These are phyloP conservation scores for Heliamphora exappendiculata DNA, from an alignment of 148 eudicot genomes.

Conservation along the genomic window DNA sequence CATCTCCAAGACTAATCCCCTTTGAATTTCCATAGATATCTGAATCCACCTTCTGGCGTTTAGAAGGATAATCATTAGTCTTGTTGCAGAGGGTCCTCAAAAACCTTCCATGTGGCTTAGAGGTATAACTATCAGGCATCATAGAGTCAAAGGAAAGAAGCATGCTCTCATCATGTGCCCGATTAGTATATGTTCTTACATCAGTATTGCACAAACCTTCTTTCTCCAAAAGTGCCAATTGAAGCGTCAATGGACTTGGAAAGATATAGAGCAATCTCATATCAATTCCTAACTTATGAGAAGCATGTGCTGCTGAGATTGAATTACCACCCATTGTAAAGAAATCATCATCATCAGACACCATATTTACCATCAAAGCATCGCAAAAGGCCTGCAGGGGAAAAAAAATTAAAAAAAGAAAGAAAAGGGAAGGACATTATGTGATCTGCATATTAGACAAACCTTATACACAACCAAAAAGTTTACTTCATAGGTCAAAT, in stretches of 20 bases:
- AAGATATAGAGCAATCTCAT: slow-evolving; percentile 70
- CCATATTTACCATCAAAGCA: slow-evolving; percentile 50
- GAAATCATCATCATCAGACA: slow-evolving; percentile 60
- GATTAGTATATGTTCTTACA: slow-evolving; percentile 15
- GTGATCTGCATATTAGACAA: not conserved
- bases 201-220: slow-evolving; percentile 20
- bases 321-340: slow-evolving; percentile 86
- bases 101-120: slow-evolving; percentile 25
- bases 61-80: slow-evolving; percentile 21
- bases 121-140: slow-evolving; percentile 12
- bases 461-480: not conserved
- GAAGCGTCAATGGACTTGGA: slow-evolving; percentile 67
- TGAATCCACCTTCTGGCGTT: slow-evolving; percentile 39
- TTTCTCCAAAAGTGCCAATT: slow-evolving; percentile 41
- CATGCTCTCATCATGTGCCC: slow-evolving; percentile 21
- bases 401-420: not conserved
- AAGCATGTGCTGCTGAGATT: slow-evolving; percentile 67
- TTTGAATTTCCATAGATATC: slow-evolving; percentile 15
- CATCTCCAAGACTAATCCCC: slow-evolving; percentile 22
- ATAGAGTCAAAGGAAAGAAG: slow-evolving; percentile 20
- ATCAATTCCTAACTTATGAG: slow-evolving; percentile 67
- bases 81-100: slow-evolving; percentile 13
- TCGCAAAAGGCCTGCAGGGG: slow-evolving; percentile 54
- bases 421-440: not conserved
- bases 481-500: not conserved